These are phyloP conservation scores for Metschnikowia kofuensis DNA, from an alignment of 805 yeast species.

Conservation along the genomic window DNA sequence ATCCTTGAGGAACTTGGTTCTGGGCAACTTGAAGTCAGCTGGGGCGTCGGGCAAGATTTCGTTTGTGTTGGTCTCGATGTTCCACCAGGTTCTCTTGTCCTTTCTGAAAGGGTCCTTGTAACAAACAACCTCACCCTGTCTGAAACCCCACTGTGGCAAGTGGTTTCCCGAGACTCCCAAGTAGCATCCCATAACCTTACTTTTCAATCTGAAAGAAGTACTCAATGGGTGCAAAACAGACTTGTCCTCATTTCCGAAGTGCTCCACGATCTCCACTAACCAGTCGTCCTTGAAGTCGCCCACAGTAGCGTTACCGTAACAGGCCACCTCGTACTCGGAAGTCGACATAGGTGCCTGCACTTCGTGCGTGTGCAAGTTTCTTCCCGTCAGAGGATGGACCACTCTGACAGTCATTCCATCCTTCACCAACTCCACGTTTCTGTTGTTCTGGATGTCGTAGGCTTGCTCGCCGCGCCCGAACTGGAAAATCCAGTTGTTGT, in stretches of 20 bases:
- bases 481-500: conserved; percentile 48
- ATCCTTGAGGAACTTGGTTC: conserved; percentile 57
- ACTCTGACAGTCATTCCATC: conserved; percentile 65
- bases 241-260: conserved; percentile 52
- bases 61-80: conserved; percentile 69
- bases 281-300: conserved; percentile 80
- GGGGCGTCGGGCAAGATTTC: conserved; percentile 57
- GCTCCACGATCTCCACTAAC: conserved; percentile 68
- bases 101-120: conserved; percentile 59
- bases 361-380: conserved; percentile 71
- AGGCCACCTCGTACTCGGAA: conserved; percentile 60
- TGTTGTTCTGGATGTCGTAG: conserved; percentile 31
- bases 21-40: conserved; percentile 61
- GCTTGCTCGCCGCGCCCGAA: conserved; percentile 39
- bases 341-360: conserved; percentile 60
- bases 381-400: conserved; percentile 57
- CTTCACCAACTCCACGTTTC: conserved; percentile 37
- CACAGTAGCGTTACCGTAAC: conserved; percentile 61
- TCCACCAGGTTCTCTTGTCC: conserved; percentile 90
- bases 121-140: conserved; percentile 95
- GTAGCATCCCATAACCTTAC: conserved; percentile 72
- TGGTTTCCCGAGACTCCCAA: conserved; percentile 76
- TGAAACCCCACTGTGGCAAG: conserved; percentile 96
- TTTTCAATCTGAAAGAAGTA: conserved; percentile 74
- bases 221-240: conserved; percentile 72